Evolutionary conservation across 805 yeast species (phyloP).

Genomic region (Kodamaea lidongshanica): DNA sequence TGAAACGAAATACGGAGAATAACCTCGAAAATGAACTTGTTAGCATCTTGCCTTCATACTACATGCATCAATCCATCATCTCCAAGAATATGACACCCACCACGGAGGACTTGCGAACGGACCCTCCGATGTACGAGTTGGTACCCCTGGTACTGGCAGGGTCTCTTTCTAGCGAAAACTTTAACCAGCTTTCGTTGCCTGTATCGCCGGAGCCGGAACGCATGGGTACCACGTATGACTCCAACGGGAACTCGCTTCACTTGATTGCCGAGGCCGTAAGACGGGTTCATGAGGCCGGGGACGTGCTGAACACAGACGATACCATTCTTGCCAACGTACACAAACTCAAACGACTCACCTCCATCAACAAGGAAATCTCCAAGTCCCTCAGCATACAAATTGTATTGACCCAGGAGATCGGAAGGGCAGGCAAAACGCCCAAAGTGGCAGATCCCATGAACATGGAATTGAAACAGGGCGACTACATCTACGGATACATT

Average conservation of each 20-base stretch:
- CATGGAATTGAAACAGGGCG: conserved; percentile 31
- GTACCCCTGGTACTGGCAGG: conserved; percentile 17
- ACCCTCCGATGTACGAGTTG: conserved; percentile 32
- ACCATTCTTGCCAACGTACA: conserved; percentile 32
- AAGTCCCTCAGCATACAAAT: conserved; percentile 24
- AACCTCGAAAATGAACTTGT: conserved; percentile 20
- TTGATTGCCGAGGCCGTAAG: background rate
- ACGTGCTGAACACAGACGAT: conserved; percentile 20
- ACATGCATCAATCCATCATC: conserved; percentile 34
- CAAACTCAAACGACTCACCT: conserved; percentile 26
- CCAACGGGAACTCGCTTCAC: conserved; percentile 5
- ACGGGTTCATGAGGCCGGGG: background rate
- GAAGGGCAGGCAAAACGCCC: conserved; percentile 27
- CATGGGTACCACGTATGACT: conserved; percentile 4
- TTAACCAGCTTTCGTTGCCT: conserved; percentile 15
- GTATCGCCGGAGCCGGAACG: conserved; percentile 11
- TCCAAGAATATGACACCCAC: conserved; percentile 31
- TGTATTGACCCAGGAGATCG: conserved; percentile 29
- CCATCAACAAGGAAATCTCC: conserved; percentile 23
- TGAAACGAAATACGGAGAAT: conserved; percentile 9
- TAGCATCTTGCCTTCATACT: conserved; percentile 36
- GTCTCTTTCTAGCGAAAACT: conserved; percentile 14
- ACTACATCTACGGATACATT: conserved; percentile 32
- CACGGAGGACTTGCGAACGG: conserved; percentile 19
- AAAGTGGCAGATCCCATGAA: conserved; percentile 25